These are phyloP conservation scores for Colletotrichum sp. DNA, from an alignment of 2,329 filamentous ascomycete genomes.

Conservation along the genomic window DNA sequence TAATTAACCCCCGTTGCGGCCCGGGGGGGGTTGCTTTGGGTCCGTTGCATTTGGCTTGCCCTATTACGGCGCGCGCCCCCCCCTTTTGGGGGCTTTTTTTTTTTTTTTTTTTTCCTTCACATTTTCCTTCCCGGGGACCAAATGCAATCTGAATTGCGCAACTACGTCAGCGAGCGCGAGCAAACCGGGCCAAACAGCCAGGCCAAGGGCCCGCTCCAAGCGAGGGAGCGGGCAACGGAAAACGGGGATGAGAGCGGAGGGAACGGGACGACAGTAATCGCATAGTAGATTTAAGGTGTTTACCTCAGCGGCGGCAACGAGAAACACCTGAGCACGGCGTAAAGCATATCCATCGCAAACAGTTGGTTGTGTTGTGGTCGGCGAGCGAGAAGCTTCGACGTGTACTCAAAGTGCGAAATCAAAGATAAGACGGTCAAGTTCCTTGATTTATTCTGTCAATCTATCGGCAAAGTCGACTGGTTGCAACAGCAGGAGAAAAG, in stretches of 20 bases:
- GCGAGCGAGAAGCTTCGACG: background rate
- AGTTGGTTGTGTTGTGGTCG: background rate
- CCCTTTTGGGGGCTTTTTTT: background rate
- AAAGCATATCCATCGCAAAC: background rate
- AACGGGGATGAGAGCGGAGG: background rate
- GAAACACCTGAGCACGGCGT: background rate
- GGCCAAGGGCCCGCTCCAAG: background rate
- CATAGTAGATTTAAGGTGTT: background rate
- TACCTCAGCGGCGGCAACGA: background rate
- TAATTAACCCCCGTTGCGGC: too few species aligned
- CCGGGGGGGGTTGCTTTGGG: too few species aligned
- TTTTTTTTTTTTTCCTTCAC: background rate
- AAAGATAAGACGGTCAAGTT: background rate
- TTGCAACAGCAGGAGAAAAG: background rate
- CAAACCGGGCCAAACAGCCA: background rate
- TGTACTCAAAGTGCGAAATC: background rate
- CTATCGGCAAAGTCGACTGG: background rate
- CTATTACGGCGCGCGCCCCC: too few species aligned
- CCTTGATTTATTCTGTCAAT: background rate
- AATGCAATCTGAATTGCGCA: background rate
- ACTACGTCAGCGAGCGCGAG: slow-evolving; percentile 2
- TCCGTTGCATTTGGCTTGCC: too few species aligned
- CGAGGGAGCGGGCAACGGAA: background rate
- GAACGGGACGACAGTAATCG: background rate
- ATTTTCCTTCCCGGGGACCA: background rate